These are phyloP conservation scores for Rostrohypoxylon terebratum DNA, from an alignment of 495 filamentous ascomycete species.

Conservation along the genomic window DNA sequence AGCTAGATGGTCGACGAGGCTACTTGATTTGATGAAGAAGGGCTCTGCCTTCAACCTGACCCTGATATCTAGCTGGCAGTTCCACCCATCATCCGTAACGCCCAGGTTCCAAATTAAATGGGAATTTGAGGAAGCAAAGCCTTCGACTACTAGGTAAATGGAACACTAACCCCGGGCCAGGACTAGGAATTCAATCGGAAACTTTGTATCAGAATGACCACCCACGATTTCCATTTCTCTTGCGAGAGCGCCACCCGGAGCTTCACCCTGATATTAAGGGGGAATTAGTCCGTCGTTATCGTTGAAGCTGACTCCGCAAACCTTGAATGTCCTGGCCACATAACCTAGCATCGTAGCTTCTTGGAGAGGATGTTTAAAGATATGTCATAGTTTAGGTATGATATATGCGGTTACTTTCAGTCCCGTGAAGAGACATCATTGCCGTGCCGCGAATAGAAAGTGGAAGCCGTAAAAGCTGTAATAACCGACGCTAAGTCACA, in stretches of 20 bases:
- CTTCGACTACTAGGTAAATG: background rate
- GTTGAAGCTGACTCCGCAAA: background rate
- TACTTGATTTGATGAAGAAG: slow-evolving; percentile 47
- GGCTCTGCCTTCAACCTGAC: slow-evolving; percentile 34
- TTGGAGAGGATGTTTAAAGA: background rate
- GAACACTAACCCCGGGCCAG: background rate
- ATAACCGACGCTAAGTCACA: slow-evolving; percentile 23
- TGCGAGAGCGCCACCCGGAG: background rate
- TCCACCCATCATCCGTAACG: background rate
- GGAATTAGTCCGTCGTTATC: background rate
- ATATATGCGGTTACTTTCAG: slow-evolving; percentile 5
- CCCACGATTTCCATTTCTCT: background rate
- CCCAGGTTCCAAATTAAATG: background rate
- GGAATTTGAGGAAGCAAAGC: background rate
- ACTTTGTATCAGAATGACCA: background rate
- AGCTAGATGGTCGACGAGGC: slow-evolving; percentile 52
- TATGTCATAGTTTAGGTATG: slow-evolving; percentile 5
- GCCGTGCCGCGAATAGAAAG: slow-evolving; percentile 18
- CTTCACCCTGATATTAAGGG: background rate
- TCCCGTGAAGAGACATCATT: background rate
- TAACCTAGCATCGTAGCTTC: background rate
- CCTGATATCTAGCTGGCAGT: background rate
- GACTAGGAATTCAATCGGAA: background rate
- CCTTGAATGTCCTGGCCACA: background rate
- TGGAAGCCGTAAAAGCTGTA: slow-evolving; percentile 7